Base-by-base conservation (phyloP, 192 early-diverging fungal genomes). In the Umbelopsis sp. region DNA sequence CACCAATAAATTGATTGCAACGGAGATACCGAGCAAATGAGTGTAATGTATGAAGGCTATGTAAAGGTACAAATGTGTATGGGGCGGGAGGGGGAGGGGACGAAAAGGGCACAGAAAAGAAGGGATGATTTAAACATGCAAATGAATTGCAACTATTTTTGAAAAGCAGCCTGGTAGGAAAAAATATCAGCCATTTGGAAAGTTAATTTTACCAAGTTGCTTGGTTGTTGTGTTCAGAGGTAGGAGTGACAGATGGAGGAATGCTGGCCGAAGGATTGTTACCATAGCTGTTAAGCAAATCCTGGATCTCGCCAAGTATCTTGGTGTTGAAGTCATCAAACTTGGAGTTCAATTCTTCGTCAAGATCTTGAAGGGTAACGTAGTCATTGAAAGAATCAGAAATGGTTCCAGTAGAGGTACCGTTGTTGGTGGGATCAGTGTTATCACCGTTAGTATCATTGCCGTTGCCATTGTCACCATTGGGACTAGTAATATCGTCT, bases 191-290 rank as follows among this genome's bases (percentile, higher is more conserved):
- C 25, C n/a, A 12, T 25, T 25, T 54, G 56, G 11, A 0, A 25
- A 4, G 12, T 53, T 12, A 25, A 8, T 11, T 62, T 32, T 62
- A 62, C 56, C 56, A 62, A 62, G 56, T 62, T 34, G 56, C 56
- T 62, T 62, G 56, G 56, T 62, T 62, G 56, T 62, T 62, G 56
- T 62, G 56, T 2, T 22, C 31, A 20, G 29, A 34, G 17, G 26
- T 32, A 31, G 56, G 31, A 62, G 56, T 29, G 26, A 22, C 26
- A n/a, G 26, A 17, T 2, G 56, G 11, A 3, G 2, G 2, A 31
- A n/a, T 31, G 7, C 26, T 32, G 56, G 29, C 26, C 2, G 56
- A n/a, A 32, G 56, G 7, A 16, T 22, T 20, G 14, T 12, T 25
- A 12, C 52, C 52, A 25, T 62, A 20, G 14, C 34, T 29, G 29